Evolutionary conservation across 1,284 basidiomycete species (phyloP), one percentile per base, ranked within the genome.

Genomic region (Cryptococcus depauperatus): DNA sequence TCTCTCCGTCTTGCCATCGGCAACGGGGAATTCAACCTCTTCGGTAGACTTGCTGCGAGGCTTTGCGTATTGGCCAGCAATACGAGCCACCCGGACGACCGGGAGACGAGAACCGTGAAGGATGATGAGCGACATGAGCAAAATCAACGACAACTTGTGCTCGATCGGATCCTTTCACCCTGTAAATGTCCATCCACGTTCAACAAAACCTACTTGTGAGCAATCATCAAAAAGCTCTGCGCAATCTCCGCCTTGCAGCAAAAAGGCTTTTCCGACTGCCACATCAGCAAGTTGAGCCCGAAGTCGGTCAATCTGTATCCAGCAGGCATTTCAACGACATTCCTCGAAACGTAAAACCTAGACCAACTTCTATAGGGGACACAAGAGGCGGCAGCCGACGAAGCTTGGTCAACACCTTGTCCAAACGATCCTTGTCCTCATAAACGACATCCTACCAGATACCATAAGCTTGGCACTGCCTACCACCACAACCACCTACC

Each of bases 51-150:
- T 93, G 61, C 85, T 90, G 46, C 93, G 77, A 0, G 93, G 93
- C 70, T 97, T 97, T 26, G 91, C 93, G 58, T 96, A 97, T 69
- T 97, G 93, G 1, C 91, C 91, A 1, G 90, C 91, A 56, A 95
- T 93, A 23, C 91, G 79, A 5, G 88, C 88, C 51, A 95, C 82
- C 13, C 91, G 82, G 35, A 93, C 87, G 29, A 95, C 84, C n/a
- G 90, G 91, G 27, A 88, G 74, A 39, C 91, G 82, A 14, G 83
- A 86, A 44, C 90, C 92, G 84, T 90, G 93, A 50, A 95, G 82
- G 54, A 95, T 79, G 57, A 98, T 89, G 37, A 98, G 77, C 14
- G 89, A 93, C 77, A 97, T 95, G 11, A 92, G 86, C 6, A 98
- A 77, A 56, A 95, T 88, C 21, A 98, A 78, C 5, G 91, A 92